Conservation (phyloP, 2,329 filamentous ascomycete genomes). For the Cucurbitaria berberidis region DNA sequence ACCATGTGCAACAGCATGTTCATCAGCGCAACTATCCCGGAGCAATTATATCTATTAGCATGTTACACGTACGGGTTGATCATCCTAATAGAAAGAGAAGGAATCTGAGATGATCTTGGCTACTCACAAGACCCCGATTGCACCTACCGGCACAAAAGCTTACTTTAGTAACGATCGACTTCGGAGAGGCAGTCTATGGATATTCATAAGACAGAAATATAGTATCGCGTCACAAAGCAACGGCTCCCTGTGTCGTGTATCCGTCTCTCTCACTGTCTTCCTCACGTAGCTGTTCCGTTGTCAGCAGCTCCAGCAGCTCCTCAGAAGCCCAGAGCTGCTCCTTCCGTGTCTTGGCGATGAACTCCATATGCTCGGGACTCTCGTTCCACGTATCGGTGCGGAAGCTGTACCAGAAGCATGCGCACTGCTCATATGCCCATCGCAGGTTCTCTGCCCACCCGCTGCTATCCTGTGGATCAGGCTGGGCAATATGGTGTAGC, state of each 20-base stretch:
- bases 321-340: slow-evolving; percentile 29
- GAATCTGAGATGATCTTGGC: too few species aligned
- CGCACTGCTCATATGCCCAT: slow-evolving; percentile 27
- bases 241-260: not conserved
- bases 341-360: slow-evolving; percentile 19
- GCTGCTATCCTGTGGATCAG: slow-evolving; percentile 20
- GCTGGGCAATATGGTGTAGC: slow-evolving; percentile 18
- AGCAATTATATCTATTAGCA: not conserved
- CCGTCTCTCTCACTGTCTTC: not conserved
- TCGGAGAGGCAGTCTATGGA: too few species aligned
- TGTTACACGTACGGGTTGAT: not conserved
- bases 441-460: slow-evolving; percentile 36
- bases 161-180: too few species aligned
- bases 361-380: slow-evolving; percentile 32
- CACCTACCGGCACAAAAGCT: too few species aligned
- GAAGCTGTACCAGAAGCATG: slow-evolving; percentile 11
- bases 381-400: slow-evolving; percentile 27
- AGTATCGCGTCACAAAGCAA: not conserved
- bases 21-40: too few species aligned
- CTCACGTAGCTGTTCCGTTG: not conserved
- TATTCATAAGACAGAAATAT: not conserved
- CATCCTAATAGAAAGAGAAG: too few species aligned
- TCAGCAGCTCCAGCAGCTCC: slow-evolving; percentile 15
- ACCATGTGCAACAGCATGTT: too few species aligned
- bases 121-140: not conserved